phyloP scores from a whole-genome alignment of 805 yeast genomes.

The Ogataea dorogensis region DNA sequence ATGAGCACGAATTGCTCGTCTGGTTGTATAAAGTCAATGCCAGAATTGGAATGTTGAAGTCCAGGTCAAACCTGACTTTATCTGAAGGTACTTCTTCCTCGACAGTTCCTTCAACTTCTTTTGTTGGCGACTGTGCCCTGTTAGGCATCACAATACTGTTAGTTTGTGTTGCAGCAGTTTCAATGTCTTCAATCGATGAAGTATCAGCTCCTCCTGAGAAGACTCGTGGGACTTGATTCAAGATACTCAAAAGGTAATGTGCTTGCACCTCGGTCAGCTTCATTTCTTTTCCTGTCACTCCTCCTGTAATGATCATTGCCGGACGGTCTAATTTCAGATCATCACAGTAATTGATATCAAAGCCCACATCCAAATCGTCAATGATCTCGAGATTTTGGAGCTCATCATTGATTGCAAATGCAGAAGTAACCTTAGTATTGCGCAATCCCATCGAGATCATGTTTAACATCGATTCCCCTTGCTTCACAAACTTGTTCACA shows the following conservation, averaged over 20 bases:
- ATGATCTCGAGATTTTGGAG: conserved; percentile 62
- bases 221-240: conserved; percentile 54
- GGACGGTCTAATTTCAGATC: conserved; percentile 41
- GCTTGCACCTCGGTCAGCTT: conserved; percentile 74
- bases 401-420: conserved; percentile 45
- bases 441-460: conserved; percentile 66
- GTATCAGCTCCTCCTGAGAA: conserved; percentile 46
- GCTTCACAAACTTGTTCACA: conserved; percentile 51
- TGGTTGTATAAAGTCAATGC: conserved; percentile 59
- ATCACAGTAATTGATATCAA: conserved; percentile 57
- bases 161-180: conserved; percentile 64
- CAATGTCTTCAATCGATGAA: conserved; percentile 48
- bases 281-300: conserved; percentile 60
- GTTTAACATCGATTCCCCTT: conserved; percentile 42
- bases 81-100: conserved; percentile 26
- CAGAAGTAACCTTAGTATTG: conserved; percentile 66
- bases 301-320: conserved; percentile 50
- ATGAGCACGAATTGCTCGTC: conserved; percentile 38
- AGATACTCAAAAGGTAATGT: conserved; percentile 51
- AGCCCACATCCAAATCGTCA: conserved; percentile 58
- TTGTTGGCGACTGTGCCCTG: conserved; percentile 8
- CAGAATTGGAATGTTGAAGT: conserved; percentile 60
- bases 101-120: not conserved
- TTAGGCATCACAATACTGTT: conserved; percentile 42
- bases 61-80: conserved; percentile 40